phyloP scores from a whole-genome alignment of 305 asterid species.

The Solanum hybrid region DNA sequence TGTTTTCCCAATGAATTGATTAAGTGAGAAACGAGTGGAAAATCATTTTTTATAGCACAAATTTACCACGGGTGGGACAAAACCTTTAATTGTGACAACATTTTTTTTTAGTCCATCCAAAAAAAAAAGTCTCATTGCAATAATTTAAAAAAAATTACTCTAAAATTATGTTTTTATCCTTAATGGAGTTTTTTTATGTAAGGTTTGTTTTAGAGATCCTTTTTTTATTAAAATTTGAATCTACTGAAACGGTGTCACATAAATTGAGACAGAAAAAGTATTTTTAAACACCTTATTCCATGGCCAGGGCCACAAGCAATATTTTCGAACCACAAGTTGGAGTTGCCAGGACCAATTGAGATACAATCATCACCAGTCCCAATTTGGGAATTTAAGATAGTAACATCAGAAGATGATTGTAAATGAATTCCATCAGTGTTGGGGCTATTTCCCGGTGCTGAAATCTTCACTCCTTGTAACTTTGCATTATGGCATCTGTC shows the following conservation, averaged over 20 bases:
- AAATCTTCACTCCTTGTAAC: constrained; percentile 19
- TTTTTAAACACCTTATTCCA: constrained; percentile 41
- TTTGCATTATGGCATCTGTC: constrained; percentile 29
- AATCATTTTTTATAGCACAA: background rate
- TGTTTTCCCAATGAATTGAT: background rate
- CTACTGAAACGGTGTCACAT: rapidly evolving
- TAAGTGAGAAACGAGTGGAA: background rate
- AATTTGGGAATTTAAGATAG: constrained; percentile 22
- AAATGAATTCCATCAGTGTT: constrained; percentile 32
- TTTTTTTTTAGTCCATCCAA: background rate
- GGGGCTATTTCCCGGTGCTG: constrained; percentile 32
- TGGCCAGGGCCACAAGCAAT: constrained; percentile 61
- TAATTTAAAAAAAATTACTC: no score
- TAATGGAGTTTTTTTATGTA: rapidly evolving
- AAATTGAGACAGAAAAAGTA: background rate
- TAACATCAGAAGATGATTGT: constrained; percentile 35
- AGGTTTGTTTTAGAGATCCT: no score
- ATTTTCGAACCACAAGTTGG: constrained; percentile 36
- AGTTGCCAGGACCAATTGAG: constrained; percentile 54
- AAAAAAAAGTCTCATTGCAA: no score
- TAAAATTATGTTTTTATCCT: no score
- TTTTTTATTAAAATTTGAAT: no score
- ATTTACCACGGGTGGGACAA: background rate
- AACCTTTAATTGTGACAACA: background rate
- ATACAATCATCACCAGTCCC: constrained; percentile 64